These are phyloP conservation scores for Gloeophyllum trabeum DNA, from an alignment of 768 basidiomycete species.

Conservation along the genomic window DNA sequence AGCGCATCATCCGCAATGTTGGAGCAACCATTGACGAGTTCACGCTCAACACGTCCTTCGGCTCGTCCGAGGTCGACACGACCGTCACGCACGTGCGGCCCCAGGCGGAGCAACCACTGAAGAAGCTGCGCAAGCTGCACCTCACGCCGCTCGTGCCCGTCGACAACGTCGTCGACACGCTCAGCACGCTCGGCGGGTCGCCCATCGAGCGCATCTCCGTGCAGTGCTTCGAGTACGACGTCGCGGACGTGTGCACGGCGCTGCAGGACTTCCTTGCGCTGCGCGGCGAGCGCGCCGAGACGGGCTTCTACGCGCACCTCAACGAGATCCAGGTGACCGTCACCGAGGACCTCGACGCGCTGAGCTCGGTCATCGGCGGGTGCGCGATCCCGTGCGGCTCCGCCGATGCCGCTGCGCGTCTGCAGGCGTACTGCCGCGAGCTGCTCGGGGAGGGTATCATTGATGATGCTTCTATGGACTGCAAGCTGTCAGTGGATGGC, in stretches of 20 bases:
- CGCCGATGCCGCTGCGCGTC: no score
- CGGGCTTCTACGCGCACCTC: background rate
- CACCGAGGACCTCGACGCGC: background rate
- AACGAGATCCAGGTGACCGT: background rate
- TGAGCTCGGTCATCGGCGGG: background rate
- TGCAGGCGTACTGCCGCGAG: no score
- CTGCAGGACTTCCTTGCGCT: conserved; percentile 19
- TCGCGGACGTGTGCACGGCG: conserved; percentile 46
- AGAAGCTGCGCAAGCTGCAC: conserved; percentile 21
- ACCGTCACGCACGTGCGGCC: background rate
- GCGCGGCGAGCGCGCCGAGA: background rate
- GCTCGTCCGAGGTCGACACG: conserved; percentile 13
- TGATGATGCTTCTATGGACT: no score
- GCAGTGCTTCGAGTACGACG: conserved; percentile 52
- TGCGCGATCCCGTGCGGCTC: no score
- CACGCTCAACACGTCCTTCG: conserved; percentile 35
- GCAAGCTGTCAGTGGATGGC: no score
- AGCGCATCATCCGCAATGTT: conserved; percentile 50
- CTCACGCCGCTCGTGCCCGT: conserved; percentile 53
- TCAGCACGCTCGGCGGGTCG: conserved; percentile 43
- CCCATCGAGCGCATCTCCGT: conserved; percentile 48
- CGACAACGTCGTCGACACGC: conserved; percentile 47
- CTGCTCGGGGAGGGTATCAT: no score
- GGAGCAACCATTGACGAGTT: conserved; percentile 44
- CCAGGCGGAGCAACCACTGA: background rate